phyloP scores from a whole-genome alignment of 148 eudicot species.

The Rhododendron kiyosumense region DNA sequence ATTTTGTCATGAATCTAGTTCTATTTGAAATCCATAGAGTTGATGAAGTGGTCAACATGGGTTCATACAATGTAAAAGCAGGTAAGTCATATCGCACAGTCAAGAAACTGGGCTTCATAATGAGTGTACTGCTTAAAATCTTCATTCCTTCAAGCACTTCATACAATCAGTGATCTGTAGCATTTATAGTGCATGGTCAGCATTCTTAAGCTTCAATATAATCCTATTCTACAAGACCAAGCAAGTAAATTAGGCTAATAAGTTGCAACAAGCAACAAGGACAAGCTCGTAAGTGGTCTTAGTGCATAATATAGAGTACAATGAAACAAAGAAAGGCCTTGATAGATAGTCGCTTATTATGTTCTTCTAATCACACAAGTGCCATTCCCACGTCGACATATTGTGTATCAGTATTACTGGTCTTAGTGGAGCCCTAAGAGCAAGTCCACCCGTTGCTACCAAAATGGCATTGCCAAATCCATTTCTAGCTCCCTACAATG shows the following conservation, averaged over 20 bases:
- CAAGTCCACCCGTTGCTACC: not conserved
- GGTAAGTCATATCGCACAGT: conserved; percentile 53
- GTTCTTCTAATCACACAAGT: not conserved
- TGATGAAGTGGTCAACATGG: conserved; percentile 27
- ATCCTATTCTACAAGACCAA: not conserved
- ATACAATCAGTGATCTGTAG: conserved; percentile 23
- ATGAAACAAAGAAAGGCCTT: not conserved
- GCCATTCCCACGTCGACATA: not conserved
- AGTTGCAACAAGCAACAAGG: not conserved
- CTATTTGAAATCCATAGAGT: conserved; percentile 31
- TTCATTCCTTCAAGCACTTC: conserved; percentile 41
- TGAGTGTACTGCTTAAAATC: conserved; percentile 40
- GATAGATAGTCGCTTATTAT: not conserved
- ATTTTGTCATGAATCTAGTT: conserved; percentile 30
- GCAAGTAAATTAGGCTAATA: not conserved
- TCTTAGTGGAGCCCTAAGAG: not conserved
- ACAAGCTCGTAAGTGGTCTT: not conserved
- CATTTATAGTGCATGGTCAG: conserved; percentile 1
- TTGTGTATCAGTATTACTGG: not conserved
- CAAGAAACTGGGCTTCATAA: conserved; percentile 51
- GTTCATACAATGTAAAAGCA: conserved; percentile 30
- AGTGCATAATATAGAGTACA: not conserved
- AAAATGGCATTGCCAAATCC: not conserved
- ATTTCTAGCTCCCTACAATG: not conserved
- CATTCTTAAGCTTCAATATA: not conserved